These are phyloP conservation scores for Fraxinus albicans DNA, from an alignment of 305 asterid species.

Conservation along the genomic window DNA sequence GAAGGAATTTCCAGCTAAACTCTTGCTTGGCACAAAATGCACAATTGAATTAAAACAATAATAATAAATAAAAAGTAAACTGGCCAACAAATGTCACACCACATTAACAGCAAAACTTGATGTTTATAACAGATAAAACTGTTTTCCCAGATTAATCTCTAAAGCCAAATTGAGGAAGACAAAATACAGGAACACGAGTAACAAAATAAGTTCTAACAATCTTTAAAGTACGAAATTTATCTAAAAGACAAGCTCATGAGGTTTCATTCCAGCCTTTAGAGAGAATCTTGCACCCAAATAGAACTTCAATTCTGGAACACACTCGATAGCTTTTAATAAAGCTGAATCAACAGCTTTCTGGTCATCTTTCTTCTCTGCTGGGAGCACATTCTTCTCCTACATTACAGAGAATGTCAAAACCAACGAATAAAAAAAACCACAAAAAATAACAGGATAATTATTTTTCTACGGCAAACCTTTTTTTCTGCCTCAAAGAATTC, in stretches of 20 bases:
- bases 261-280: slow-evolving; percentile 46
- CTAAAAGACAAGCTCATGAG: slow-evolving; percentile 50
- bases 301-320: slow-evolving; percentile 39
- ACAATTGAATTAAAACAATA: neutral
- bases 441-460: neutral
- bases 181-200: neutral
- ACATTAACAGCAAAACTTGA: slow-evolving; percentile 6
- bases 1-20: neutral
- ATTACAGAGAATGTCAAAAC: neutral
- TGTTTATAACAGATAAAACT: slow-evolving; percentile 7
- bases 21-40: neutral
- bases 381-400: slow-evolving; percentile 47
- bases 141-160: slow-evolving; percentile 1
- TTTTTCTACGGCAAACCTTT: slow-evolving; percentile 26
- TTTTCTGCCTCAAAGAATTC: slow-evolving; percentile 51
- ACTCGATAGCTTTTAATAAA: slow-evolving; percentile 49
- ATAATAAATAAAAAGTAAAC: neutral
- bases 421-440: neutral
- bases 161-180: neutral
- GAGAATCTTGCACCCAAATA: slow-evolving; percentile 59
- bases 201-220: slow-evolving; percentile 17
- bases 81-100: neutral
- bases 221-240: neutral
- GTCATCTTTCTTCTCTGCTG: slow-evolving; percentile 61
- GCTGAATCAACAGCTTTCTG: slow-evolving; percentile 50